phyloP scores from a whole-genome alignment of 1,284 basidiomycete genomes.

The Ustilago xerochloae region DNA sequence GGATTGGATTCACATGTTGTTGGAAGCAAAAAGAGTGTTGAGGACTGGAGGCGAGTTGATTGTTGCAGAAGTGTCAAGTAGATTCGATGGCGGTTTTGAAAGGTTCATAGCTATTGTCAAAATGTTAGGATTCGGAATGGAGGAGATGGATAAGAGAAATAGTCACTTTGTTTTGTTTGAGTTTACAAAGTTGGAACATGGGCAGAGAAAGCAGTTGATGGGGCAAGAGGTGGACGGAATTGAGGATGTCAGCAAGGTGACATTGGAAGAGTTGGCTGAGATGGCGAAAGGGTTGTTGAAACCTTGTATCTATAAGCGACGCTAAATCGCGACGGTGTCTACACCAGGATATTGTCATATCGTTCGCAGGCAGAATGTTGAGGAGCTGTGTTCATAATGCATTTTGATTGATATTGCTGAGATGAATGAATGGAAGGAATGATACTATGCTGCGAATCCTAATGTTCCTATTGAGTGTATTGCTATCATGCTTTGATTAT shows the following conservation, averaged over 20 bases:
- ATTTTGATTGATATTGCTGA: too few relatives aligned
- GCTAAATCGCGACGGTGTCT: slow-evolving; percentile 71
- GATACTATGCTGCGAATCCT: too few relatives aligned
- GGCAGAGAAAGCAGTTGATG: background rate
- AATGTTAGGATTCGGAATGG: slow-evolving; percentile 83
- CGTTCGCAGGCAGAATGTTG: too few relatives aligned
- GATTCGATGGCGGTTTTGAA: slow-evolving; percentile 68
- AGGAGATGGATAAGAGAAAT: slow-evolving; percentile 71
- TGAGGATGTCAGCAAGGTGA: background rate
- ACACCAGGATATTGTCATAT: too few relatives aligned
- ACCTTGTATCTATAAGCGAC: slow-evolving; percentile 95
- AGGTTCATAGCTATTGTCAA: slow-evolving; percentile 80
- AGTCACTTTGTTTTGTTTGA: slow-evolving; percentile 59
- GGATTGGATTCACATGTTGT: slow-evolving; percentile 90
- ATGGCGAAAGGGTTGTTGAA: slow-evolving; percentile 78
- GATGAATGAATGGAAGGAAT: background rate
- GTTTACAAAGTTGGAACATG: slow-evolving; percentile 39
- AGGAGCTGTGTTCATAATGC: too few relatives aligned
- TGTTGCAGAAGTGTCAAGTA: slow-evolving; percentile 86
- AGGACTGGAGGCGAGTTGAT: slow-evolving; percentile 82
- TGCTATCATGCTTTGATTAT: too few relatives aligned
- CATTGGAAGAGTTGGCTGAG: slow-evolving; percentile 70
- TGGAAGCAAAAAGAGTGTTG: slow-evolving; percentile 88
- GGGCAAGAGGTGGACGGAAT: background rate
- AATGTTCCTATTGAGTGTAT: too few relatives aligned